Evolutionary conservation across 768 basidiomycete genomes (phyloP), one percentile per base, ranked within the genome.

Genomic region (Royoungia palumana): DNA sequence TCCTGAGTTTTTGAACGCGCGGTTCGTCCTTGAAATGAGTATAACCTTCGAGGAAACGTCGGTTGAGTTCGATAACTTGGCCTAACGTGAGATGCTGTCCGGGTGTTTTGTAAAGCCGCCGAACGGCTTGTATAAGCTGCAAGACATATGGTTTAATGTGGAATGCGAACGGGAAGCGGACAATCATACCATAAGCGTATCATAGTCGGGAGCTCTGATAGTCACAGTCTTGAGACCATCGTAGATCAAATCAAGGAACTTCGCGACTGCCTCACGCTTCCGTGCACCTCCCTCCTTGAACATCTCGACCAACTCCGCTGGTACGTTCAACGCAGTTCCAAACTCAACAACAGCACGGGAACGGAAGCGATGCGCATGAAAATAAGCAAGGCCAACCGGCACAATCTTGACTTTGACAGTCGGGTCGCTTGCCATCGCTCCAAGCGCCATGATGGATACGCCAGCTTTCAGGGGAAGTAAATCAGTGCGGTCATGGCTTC

Each of bases 331-430:
- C 9, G 94, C 90, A 3, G 80, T 73, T 6, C 96, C 96, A 66
- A 98, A 99, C 64, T 99, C 96, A 41, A 99, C 88, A 22, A 99
- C 96, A 7, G 94, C 96, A 48, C 96, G 83, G 13, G 94, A 96
- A 28, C 96, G 86, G 75, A 98, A 99, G 54, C 86, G 85, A 71
- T 85, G 81, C 1, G 83, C 79, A 65, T 86, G 85, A 65, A 87
- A 86, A 58, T 87, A 86, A 28, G 81, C 82, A 22, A 87, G 61
- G 61, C 87, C 81, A 65, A 93, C 83, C 64, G 94, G 83, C 64
- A 94, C 94, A 53, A 99, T 91, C 67, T 91, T 89, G 63, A 99
- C 93, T 55, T 83, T 81, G 30, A 94, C 75, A 49, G 74, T 80
- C 6, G 93, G 85, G 64, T 97, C 82, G 53, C 88, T 87, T 10